phyloP scores from a whole-genome alignment of 2,329 filamentous ascomycete genomes.

The Zalaria sp. region DNA sequence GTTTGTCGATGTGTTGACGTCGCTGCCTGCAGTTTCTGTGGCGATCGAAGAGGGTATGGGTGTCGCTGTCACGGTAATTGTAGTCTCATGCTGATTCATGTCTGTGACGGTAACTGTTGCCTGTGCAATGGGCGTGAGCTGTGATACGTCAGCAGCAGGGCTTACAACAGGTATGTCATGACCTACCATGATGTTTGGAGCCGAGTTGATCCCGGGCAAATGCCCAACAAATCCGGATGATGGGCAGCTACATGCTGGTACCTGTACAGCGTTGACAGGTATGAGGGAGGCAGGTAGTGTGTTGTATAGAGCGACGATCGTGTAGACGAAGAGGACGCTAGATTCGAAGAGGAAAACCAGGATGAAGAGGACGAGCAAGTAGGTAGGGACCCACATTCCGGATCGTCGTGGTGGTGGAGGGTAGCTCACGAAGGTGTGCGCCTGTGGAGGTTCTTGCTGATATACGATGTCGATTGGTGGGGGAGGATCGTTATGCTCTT shows the following conservation, averaged over 20 bases:
- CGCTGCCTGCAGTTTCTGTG: too few relatives aligned
- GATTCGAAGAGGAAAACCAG: conserved; percentile 19
- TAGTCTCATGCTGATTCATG: background rate
- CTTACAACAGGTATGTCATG: too few relatives aligned
- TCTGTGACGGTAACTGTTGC: background rate
- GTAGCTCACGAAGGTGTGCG: conserved; percentile 13
- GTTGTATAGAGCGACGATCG: conserved; percentile 22
- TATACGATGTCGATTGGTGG: conserved; percentile 9
- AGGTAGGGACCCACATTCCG: conserved; percentile 18
- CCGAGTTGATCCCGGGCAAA: conserved; percentile 16
- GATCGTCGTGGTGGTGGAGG: conserved; percentile 10
- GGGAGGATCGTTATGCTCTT: conserved; percentile 5
- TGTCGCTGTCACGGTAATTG: conserved; percentile 1
- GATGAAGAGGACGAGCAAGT: conserved; percentile 18
- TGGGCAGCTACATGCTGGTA: conserved; percentile 8
- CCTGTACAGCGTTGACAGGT: conserved; percentile 4
- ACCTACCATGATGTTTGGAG: conserved; percentile 15
- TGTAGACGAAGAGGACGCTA: conserved; percentile 22
- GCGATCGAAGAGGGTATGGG: too few relatives aligned
- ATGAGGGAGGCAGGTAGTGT: conserved; percentile 15
- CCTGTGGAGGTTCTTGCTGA: conserved; percentile 10
- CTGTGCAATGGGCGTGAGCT: background rate
- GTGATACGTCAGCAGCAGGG: background rate
- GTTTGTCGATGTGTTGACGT: background rate
- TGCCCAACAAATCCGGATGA: background rate